phyloP scores from a whole-genome alignment of 2,329 filamentous ascomycete genomes.

The Cercospora sp. region DNA sequence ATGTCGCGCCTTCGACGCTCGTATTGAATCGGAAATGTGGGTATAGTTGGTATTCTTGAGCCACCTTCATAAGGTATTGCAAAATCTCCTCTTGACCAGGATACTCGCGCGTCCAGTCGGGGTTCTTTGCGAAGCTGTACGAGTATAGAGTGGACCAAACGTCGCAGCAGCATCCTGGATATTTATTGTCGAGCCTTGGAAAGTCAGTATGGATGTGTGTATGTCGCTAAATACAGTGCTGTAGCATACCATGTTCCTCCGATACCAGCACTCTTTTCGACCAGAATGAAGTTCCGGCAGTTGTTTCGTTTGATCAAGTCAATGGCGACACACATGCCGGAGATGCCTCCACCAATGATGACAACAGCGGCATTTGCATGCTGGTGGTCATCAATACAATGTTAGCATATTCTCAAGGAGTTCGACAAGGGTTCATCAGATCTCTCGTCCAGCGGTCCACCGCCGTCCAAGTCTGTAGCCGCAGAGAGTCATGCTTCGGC shows the following conservation, averaged over 20 bases:
- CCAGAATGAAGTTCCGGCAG: constrained; percentile 57
- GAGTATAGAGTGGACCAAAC: constrained; percentile 59
- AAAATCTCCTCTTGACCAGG: constrained; percentile 62
- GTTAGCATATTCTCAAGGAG: background rate
- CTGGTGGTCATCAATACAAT: background rate
- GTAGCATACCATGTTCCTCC: constrained; percentile 53
- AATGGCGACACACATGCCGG: constrained; percentile 58
- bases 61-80: constrained; percentile 55
- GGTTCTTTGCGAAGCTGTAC: constrained; percentile 62
- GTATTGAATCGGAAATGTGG: constrained; percentile 61
- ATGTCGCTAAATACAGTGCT: background rate
- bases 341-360: constrained; percentile 53
- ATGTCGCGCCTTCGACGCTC: constrained; percentile 53
- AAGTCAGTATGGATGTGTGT: background rate
- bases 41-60: constrained; percentile 56
- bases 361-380: constrained; percentile 56
- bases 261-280: constrained; percentile 56
- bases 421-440: too few species aligned
- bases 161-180: constrained; percentile 48
- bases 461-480: background rate
- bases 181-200: constrained; percentile 52
- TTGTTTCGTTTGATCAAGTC: constrained; percentile 56
- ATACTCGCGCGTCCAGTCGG: constrained; percentile 59
- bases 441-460: background rate
- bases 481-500: background rate